These are phyloP conservation scores for Xylariaceae sp. DNA, from an alignment of 2,329 filamentous ascomycete species.

Conservation along the genomic window DNA sequence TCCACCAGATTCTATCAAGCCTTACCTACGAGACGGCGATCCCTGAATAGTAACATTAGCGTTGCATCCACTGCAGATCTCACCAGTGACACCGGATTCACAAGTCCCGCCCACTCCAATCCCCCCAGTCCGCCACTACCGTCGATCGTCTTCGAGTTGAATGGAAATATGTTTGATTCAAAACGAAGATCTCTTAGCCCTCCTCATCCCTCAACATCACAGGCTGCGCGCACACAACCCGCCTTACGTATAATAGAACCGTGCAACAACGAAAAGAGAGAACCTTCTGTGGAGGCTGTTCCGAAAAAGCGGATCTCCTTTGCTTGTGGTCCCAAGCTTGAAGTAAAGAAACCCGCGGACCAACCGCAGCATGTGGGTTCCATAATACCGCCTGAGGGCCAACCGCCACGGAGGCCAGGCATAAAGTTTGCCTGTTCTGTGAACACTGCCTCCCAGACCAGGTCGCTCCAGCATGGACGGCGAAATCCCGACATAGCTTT, in stretches of 20 bases:
- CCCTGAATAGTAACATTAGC: conserved; percentile 75
- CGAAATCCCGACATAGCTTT: conserved; percentile 10
- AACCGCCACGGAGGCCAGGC: conserved; percentile 49
- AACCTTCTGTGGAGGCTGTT: conserved; percentile 56
- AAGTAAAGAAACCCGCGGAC: conserved; percentile 38
- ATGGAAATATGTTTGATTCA: conserved; percentile 27
- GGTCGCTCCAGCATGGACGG: conserved; percentile 32
- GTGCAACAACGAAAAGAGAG: conserved; percentile 37
- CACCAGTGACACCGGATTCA: conserved; percentile 89
- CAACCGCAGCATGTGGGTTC: conserved; percentile 34
- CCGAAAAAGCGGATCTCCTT: conserved; percentile 88
- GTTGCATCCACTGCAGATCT: conserved; percentile 80
- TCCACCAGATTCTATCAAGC: conserved; percentile 34
- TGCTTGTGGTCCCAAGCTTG: conserved; percentile 67
- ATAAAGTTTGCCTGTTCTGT: conserved; percentile 73
- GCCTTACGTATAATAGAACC: conserved; percentile 8
- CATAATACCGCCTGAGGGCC: conserved; percentile 34
- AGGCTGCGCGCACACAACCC: conserved; percentile 20
- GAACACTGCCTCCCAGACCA: conserved; percentile 41
- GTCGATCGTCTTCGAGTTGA: conserved; percentile 45
- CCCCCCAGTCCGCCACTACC: conserved; percentile 83
- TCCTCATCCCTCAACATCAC: conserved; percentile 21
- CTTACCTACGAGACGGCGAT: conserved; percentile 47
- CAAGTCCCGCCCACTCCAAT: conserved; percentile 80
- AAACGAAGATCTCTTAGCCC: conserved; percentile 29